Conservation (phyloP, 1,284 basidiomycete genomes). For the Leccinum fuscescens region DNA sequence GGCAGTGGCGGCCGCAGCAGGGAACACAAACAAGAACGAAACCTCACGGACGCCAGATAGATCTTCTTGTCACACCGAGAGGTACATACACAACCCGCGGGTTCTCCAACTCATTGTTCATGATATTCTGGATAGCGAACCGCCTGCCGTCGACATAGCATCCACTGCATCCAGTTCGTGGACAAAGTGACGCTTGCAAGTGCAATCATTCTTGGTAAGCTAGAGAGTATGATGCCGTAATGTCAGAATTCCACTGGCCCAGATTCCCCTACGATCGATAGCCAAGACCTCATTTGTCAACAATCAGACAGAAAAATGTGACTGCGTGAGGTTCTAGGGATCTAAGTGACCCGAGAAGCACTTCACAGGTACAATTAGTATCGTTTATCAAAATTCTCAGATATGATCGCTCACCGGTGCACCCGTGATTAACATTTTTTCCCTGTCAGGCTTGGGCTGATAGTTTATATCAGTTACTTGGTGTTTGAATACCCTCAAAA, state of each 20-base stretch:
- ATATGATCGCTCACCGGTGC: no score
- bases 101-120: background rate
- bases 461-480: conserved; percentile 68
- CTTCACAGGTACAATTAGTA: no score
- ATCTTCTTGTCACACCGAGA: background rate
- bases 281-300: no score
- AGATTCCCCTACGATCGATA: no score
- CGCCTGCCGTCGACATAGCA: background rate
- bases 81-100: background rate
- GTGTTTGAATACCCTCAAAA: conserved; percentile 73
- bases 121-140: background rate
- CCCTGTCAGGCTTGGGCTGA: conserved; percentile 56
- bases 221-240: no score
- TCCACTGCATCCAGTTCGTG: conserved; percentile 25
- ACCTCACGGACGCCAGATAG: no score
- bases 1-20: background rate
- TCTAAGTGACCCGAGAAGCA: no score
- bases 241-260: no score
- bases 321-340: no score
- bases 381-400: no score
- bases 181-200: conserved; percentile 72
- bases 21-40: background rate
- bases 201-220: conserved; percentile 24
- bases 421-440: background rate
- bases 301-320: no score